Evolutionary conservation across 192 early-diverging fungal genomes (phyloP).

Genomic region (Cetraspora pellucida): DNA sequence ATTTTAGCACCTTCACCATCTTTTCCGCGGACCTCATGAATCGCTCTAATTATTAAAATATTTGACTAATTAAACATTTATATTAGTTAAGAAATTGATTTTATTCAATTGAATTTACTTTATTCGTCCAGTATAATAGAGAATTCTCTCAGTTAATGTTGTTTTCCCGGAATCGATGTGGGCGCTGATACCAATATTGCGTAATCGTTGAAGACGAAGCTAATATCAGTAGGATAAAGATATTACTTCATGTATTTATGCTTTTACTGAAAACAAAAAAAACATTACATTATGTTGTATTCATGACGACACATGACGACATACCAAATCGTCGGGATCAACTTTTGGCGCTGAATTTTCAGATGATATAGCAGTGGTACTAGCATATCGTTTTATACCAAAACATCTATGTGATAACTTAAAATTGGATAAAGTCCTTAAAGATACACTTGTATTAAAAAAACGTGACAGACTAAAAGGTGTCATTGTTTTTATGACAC

Average conservation of each 20-base stretch:
- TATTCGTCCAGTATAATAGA: conserved; percentile 86
- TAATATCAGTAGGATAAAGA: conserved; percentile 13
- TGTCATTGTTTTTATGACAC: no score
- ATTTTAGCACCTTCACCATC: conserved; percentile 96
- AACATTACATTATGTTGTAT: no score
- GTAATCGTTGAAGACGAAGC: conserved; percentile 62
- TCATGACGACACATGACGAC: background rate
- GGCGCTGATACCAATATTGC: conserved; percentile 88
- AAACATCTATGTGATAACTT: background rate
- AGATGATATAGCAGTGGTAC: background rate
- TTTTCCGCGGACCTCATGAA: conserved; percentile 85
- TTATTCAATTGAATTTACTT: conserved; percentile 50
- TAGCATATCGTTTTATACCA: background rate
- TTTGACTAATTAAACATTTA: background rate
- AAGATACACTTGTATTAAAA: no score
- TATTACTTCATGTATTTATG: no score
- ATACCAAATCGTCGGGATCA: background rate
- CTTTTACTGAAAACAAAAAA: no score
- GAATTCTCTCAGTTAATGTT: conserved; percentile 80
- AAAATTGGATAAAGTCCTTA: no score
- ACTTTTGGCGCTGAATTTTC: background rate
- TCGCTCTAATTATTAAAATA: conserved; percentile 37
- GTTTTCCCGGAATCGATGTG: conserved; percentile 91
- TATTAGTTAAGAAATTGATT: background rate
- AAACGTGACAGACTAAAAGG: no score